These are phyloP conservation scores for Flammula alnicola DNA, from an alignment of 1,284 basidiomycete genomes.

Conservation along the genomic window DNA sequence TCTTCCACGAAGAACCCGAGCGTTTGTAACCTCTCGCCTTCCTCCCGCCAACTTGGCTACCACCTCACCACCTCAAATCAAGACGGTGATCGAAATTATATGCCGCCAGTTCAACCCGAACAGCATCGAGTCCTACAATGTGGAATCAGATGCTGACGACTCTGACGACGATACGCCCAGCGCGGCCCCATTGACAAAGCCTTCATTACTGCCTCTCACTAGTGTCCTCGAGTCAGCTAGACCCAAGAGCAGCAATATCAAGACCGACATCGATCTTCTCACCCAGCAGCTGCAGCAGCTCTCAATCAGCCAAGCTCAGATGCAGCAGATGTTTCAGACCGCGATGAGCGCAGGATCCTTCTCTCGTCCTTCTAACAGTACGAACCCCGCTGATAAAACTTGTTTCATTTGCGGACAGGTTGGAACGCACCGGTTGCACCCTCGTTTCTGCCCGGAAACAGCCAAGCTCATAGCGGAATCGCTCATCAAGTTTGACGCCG, in stretches of 20 bases:
- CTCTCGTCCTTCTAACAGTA: background rate
- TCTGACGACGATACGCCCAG: background rate
- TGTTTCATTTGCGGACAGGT: slow-evolving; percentile 2
- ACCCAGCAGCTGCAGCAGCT: slow-evolving; percentile 10
- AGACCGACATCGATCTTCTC: slow-evolving; percentile 3
- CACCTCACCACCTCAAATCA: slow-evolving; percentile 2
- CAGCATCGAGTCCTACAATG: slow-evolving; percentile 8
- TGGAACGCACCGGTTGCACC: slow-evolving; percentile 2
- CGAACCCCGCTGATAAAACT: background rate
- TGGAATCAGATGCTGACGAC: slow-evolving; percentile 4
- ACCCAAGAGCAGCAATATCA: background rate
- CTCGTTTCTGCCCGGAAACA: background rate
- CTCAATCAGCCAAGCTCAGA: slow-evolving; percentile 2
- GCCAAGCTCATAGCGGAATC: slow-evolving; percentile 2
- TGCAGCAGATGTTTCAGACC: background rate
- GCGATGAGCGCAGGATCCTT: background rate
- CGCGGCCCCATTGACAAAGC: background rate
- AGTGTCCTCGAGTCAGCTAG: background rate
- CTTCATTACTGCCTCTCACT: no score
- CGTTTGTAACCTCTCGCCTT: slow-evolving; percentile 3
- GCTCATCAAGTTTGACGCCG: background rate
- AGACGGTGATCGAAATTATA: slow-evolving; percentile 5
- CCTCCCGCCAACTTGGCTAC: slow-evolving; percentile 4
- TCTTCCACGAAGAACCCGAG: background rate
- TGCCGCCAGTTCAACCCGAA: slow-evolving; percentile 10